Base-by-base conservation (phyloP, 805 yeast genomes). In the Metschnikowia kunwiensis region DNA sequence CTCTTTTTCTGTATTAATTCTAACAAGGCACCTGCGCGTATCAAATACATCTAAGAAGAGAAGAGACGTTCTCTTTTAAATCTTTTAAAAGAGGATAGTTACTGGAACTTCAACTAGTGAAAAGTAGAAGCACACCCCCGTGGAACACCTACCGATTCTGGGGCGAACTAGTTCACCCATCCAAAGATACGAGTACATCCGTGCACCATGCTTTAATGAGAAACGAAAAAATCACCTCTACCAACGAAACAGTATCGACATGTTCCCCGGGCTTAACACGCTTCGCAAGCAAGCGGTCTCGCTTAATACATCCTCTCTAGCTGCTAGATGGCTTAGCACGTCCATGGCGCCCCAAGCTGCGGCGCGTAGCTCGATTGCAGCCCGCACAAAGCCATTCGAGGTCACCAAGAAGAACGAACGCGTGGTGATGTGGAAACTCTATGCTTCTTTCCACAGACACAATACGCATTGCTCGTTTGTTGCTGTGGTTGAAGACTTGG, bases 401-500 rank as follows among this genome's bases (percentile, higher is more conserved):
- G 31, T 27, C 32, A 26, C 34, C 25, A 42, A 36, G 32, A 34
- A 32, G 25, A 53, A 49, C 31, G 58, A 60, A 44, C 48, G 62
- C 59, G 53, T 64, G 16, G 80, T 82, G 18, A 78, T 79, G 53
- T 82, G 87, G 67, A 78, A 84, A 35, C 58, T 91, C 37, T 85
- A 85, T 61, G 86, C 87, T 41, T 65, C 70, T 20, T 89, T 88
- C 64, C 77, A 82, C 37, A 80, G 79, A 55, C 91, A 89, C 66
- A 89, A 89, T 68, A 84, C 95, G 2, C 78, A 80, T 51, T 65
- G 85, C 42, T 82, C 96, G 8, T 71, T 86, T 35, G 75, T 84
- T 11, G 81, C 84, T 3, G 83, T 79, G 12, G 75, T 74, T 24
- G 84, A 80, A 55, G 91, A 83, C 54, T 56, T 64, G 34, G 75